Conservation (phyloP, 176 grass and related monocot species). For the Urochloa ruziziensis region DNA sequence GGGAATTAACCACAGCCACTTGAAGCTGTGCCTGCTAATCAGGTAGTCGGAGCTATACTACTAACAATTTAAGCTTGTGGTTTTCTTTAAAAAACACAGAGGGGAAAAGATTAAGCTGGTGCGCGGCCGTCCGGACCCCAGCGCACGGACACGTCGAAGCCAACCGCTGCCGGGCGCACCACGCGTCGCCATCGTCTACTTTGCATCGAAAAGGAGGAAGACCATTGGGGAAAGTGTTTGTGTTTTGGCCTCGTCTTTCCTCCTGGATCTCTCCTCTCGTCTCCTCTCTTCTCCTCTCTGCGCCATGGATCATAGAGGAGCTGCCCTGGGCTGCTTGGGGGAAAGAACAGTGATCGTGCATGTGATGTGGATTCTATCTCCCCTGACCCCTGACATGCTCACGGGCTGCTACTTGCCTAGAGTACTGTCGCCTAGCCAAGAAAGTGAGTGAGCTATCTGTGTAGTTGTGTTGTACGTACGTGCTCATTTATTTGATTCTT, state of each 20-base stretch:
- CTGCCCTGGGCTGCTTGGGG: not conserved
- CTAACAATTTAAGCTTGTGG: not conserved
- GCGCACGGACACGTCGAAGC: not conserved
- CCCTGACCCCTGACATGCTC: not conserved
- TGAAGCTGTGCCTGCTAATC: not conserved
- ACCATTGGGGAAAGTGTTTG: slow-evolving; percentile 8
- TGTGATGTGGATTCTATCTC: not conserved
- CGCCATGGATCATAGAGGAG: not conserved
- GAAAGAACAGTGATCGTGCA: not conserved
- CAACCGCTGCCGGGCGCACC: not conserved
- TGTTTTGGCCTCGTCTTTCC: not conserved
- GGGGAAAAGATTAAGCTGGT: not conserved
- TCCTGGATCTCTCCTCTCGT: not conserved
- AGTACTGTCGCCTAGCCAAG: not conserved
- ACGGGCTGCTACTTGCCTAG: not conserved
- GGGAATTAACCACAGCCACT: no score
- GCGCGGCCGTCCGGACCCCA: not conserved
- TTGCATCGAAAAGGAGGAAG: not conserved
- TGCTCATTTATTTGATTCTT: not conserved
- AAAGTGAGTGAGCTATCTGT: not conserved
- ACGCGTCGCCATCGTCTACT: not conserved
- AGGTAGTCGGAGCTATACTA: not conserved
- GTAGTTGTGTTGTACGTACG: no score
- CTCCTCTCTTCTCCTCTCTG: not conserved
- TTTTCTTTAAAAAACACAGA: no score